phyloP scores from a whole-genome alignment of 148 eudicot species.

The Linanthus parryae region DNA sequence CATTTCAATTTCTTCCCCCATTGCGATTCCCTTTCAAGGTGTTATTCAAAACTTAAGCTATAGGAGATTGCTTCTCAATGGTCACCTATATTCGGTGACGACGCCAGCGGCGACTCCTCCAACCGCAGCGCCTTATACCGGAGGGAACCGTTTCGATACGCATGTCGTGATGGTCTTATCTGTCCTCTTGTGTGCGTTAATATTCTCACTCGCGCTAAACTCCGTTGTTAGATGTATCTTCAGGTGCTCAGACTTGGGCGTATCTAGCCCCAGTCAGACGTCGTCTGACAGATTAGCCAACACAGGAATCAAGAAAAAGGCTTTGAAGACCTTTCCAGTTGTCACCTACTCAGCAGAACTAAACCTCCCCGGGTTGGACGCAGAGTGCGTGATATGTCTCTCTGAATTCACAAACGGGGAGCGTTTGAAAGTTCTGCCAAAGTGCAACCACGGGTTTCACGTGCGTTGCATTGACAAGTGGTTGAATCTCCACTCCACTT shows the following conservation, averaged over 20 bases:
- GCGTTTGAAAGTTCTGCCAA: slow-evolving; percentile 47
- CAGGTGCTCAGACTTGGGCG: slow-evolving; percentile 41
- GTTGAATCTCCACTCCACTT: slow-evolving; percentile 70
- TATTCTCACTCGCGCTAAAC: slow-evolving; percentile 69
- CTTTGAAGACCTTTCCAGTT: slow-evolving; percentile 49
- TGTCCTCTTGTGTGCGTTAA: slow-evolving; percentile 72
- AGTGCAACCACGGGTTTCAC: slow-evolving; percentile 77
- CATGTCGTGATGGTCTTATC: slow-evolving; percentile 77
- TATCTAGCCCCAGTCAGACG: slow-evolving; percentile 19
- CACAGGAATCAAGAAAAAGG: slow-evolving; percentile 65
- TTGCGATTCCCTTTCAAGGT: too few relatives aligned
- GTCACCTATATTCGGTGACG: background rate
- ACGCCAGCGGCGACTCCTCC: background rate
- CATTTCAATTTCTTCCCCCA: too few relatives aligned
- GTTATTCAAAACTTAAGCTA: too few relatives aligned
- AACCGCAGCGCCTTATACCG: background rate
- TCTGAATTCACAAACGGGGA: slow-evolving; percentile 47
- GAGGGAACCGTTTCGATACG: slow-evolving; percentile 39
- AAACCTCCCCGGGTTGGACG: slow-evolving; percentile 39
- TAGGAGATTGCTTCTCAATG: background rate
- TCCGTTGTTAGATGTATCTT: slow-evolving; percentile 61
- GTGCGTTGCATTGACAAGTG: slow-evolving; percentile 69
- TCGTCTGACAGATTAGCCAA: slow-evolving; percentile 31
- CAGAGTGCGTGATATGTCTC: slow-evolving; percentile 65
- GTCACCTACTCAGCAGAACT: slow-evolving; percentile 36